These are phyloP conservation scores for Tephrocybe sp. DNA, from an alignment of 768 basidiomycete species.

Conservation along the genomic window DNA sequence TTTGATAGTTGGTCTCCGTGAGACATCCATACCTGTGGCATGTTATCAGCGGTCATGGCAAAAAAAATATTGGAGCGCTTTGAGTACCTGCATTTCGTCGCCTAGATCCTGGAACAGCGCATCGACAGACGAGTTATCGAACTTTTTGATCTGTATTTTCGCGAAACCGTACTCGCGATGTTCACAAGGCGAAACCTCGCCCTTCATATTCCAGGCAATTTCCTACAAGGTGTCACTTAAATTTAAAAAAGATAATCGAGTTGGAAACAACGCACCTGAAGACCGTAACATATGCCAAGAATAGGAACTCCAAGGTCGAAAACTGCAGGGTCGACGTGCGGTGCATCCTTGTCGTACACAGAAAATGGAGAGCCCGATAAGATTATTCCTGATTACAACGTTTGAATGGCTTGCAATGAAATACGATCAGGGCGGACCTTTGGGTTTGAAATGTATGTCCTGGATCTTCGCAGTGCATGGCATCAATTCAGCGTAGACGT, in stretches of 20 bases:
- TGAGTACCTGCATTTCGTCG: constrained; percentile 80
- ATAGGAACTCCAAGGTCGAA: constrained; percentile 89
- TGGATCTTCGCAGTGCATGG: constrained; percentile 91
- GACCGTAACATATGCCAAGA: constrained; percentile 95
- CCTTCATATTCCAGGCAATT: constrained; percentile 86
- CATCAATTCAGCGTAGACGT: constrained; percentile 96
- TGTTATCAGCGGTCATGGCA: constrained; percentile 3
- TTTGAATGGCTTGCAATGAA: background rate
- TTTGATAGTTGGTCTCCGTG: constrained; percentile 92
- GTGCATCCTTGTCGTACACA: constrained; percentile 90
- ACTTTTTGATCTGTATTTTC: constrained; percentile 67
- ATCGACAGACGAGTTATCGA: constrained; percentile 52
- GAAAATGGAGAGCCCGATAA: constrained; percentile 98
- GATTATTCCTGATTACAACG: constrained; percentile 66
- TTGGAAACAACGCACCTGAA: constrained; percentile 58
- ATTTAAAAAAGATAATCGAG: background rate
- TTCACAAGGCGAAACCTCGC: constrained; percentile 79
- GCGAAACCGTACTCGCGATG: constrained; percentile 97
- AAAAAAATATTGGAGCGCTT: background rate
- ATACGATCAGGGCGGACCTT: constrained; percentile 49
- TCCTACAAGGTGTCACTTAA: constrained; percentile 52
- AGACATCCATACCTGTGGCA: constrained; percentile 95
- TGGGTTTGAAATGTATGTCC: constrained; percentile 90
- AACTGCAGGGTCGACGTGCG: constrained; percentile 90
- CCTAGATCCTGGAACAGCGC: constrained; percentile 84